Percentiles rank a stretch among this genome's conserved stretches.
phyloP scores from a whole-genome alignment of 345 rosid genomes.

The Physaria fendleri region DNA sequence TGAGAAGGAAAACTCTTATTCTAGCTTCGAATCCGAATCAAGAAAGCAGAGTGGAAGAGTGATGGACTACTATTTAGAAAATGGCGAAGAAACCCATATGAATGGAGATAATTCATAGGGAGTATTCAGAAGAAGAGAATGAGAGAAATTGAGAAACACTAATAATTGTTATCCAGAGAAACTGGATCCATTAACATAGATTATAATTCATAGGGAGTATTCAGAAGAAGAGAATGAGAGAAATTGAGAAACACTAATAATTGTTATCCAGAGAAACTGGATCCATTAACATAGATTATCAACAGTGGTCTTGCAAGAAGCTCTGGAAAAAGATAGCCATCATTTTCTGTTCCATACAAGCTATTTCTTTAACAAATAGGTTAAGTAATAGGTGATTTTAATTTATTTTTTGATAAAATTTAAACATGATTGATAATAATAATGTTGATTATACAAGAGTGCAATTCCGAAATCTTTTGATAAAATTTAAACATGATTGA shows the following conservation, averaged over 20 bases:
- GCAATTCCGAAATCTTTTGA: too few relatives aligned
- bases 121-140: conserved; percentile 31
- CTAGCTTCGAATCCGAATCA: conserved; percentile 74
- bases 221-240: conserved; percentile 43
- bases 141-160: conserved; percentile 36
- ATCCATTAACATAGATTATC: conserved; percentile 45
- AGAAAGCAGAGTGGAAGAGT: conserved; percentile 44
- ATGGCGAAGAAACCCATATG: conserved; percentile 35
- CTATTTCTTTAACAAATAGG: too few relatives aligned
- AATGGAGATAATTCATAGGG: conserved; percentile 24
- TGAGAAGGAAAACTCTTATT: conserved; percentile 69
- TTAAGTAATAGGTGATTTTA: too few relatives aligned
- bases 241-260: conserved; percentile 34
- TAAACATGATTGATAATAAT: too few relatives aligned
- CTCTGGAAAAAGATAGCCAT: conserved; percentile 56
- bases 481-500: too few relatives aligned
- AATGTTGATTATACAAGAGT: too few relatives aligned
- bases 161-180: conserved; percentile 32
- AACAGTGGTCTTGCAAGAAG: conserved; percentile 48
- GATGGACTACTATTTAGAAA: conserved; percentile 47
- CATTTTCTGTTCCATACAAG: not conserved
- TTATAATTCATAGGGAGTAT: too few relatives aligned
- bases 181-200: conserved; percentile 40
- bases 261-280: conserved; percentile 33
- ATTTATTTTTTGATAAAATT: too few relatives aligned